These are phyloP conservation scores for Tricholomella constricta DNA, from an alignment of 768 basidiomycete species.

Conservation along the genomic window DNA sequence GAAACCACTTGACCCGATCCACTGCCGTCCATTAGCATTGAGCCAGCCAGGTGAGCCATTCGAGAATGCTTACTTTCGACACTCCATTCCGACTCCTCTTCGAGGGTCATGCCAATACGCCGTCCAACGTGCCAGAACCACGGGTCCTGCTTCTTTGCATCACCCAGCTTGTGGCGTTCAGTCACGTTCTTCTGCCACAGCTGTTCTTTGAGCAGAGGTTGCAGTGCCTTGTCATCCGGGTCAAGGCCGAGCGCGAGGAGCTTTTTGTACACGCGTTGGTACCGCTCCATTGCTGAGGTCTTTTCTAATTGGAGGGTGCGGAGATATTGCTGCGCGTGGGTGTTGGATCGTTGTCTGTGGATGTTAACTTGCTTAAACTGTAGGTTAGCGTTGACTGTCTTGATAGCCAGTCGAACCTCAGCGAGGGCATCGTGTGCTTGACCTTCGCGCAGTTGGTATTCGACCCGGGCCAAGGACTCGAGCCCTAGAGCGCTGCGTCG, in stretches of 20 bases:
- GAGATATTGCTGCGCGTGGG: constrained; percentile 22
- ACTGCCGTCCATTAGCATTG: constrained; percentile 9
- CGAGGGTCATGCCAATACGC: constrained; percentile 13
- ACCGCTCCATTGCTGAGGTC: constrained; percentile 17
- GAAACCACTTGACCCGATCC: constrained; percentile 29
- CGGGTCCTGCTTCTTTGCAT: constrained; percentile 19
- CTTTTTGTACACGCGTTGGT: constrained; percentile 10
- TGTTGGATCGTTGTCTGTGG: constrained; percentile 24
- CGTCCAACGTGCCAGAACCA: constrained; percentile 25
- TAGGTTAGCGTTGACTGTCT: constrained; percentile 21
- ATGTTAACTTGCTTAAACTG: constrained; percentile 22
- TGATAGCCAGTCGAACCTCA: constrained; percentile 21
- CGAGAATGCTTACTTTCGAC: constrained; percentile 23
- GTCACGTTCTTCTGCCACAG: constrained; percentile 20
- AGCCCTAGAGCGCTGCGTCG: not conserved
- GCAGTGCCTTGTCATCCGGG: constrained; percentile 13
- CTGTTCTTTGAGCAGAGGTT: constrained; percentile 17
- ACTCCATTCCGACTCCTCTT: constrained; percentile 22
- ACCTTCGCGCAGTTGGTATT: constrained; percentile 25
- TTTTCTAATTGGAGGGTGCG: constrained; percentile 16
- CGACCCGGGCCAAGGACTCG: constrained; percentile 11
- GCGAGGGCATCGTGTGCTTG: constrained; percentile 30
- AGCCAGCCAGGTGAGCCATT: not conserved
- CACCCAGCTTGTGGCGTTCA: constrained; percentile 18
- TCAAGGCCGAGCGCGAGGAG: constrained; percentile 17